Evolutionary conservation across 2,329 filamentous ascomycete species (phyloP).

Genomic region (Ceratocystis destructans): DNA sequence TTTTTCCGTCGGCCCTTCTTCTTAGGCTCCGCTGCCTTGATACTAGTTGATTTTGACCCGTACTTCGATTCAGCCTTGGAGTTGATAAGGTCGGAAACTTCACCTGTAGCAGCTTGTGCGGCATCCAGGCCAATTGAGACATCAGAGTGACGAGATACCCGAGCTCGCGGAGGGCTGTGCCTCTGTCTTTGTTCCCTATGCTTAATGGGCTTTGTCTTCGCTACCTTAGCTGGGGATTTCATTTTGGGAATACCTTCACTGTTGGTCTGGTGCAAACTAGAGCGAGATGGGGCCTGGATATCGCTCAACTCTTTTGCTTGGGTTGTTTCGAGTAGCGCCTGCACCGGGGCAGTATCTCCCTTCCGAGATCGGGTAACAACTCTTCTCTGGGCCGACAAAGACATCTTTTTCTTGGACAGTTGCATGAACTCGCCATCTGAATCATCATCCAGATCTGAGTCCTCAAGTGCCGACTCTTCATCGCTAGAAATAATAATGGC

Average conservation of each 20-base stretch:
- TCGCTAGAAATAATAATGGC: constrained; percentile 13
- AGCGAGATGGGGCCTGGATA: not conserved
- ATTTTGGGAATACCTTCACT: no score
- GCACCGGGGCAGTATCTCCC: not conserved
- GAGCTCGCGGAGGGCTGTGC: no score
- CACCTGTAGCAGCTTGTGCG: not conserved
- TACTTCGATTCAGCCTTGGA: not conserved
- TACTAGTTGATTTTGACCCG: not conserved
- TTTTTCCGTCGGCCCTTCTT: not conserved
- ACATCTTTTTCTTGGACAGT: not conserved
- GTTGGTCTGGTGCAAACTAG: not conserved
- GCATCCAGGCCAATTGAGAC: not conserved
- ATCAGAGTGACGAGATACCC: not conserved
- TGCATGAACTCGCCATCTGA: constrained; percentile 10
- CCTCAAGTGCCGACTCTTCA: not conserved
- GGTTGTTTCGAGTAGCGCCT: not conserved
- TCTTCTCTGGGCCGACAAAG: not conserved
- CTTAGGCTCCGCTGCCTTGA: not conserved
- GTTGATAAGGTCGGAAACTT: not conserved
- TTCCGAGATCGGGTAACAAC: not conserved
- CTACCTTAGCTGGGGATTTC: not conserved
- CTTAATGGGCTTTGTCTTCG: not conserved
- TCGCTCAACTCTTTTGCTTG: not conserved
- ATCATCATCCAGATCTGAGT: not conserved
- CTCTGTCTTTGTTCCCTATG: not conserved